Evolutionary conservation across 768 basidiomycete species (phyloP).

Genomic region (Auricularia cornea): DNA sequence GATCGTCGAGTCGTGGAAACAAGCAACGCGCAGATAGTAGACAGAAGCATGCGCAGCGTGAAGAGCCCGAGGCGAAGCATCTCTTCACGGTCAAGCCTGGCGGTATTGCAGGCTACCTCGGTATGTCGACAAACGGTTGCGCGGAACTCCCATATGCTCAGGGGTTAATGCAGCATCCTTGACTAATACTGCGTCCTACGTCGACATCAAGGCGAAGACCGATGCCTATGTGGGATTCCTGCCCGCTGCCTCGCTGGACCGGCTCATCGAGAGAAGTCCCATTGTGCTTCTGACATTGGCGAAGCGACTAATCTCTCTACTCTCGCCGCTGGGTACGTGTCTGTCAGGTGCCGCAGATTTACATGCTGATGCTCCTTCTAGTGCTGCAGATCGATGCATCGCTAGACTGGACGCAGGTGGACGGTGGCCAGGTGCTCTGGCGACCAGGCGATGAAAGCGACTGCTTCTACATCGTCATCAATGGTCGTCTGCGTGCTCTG

Average conservation of each 20-base stretch:
- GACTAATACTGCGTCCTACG: constrained; percentile 87
- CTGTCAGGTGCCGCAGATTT: not conserved
- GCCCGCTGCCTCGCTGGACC: constrained; percentile 78
- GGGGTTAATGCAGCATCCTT: constrained; percentile 57
- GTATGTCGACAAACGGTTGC: constrained; percentile 32
- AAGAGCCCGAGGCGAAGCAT: constrained; percentile 37
- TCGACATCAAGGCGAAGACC: constrained; percentile 94
- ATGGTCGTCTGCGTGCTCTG: constrained; percentile 89
- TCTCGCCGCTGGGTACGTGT: constrained; percentile 76
- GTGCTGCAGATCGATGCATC: constrained; percentile 96
- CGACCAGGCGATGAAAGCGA: constrained; percentile 84
- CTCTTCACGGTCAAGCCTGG: constrained; percentile 95
- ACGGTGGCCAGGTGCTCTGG: constrained; percentile 92
- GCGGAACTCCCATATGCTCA: not conserved
- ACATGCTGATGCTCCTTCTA: constrained; percentile 20
- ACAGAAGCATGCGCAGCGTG: not conserved
- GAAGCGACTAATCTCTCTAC: constrained; percentile 88
- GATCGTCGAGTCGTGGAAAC: not conserved
- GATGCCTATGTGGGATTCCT: constrained; percentile 98
- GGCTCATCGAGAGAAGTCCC: constrained; percentile 85
- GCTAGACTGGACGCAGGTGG: constrained; percentile 97
- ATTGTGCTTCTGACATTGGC: constrained; percentile 94
- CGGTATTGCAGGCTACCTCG: constrained; percentile 94
- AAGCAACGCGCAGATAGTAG: not conserved
- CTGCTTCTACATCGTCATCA: constrained; percentile 97